These are phyloP conservation scores for Lodderomyces beijingensis DNA, from an alignment of 1,139 yeast genomes.

Conservation along the genomic window DNA sequence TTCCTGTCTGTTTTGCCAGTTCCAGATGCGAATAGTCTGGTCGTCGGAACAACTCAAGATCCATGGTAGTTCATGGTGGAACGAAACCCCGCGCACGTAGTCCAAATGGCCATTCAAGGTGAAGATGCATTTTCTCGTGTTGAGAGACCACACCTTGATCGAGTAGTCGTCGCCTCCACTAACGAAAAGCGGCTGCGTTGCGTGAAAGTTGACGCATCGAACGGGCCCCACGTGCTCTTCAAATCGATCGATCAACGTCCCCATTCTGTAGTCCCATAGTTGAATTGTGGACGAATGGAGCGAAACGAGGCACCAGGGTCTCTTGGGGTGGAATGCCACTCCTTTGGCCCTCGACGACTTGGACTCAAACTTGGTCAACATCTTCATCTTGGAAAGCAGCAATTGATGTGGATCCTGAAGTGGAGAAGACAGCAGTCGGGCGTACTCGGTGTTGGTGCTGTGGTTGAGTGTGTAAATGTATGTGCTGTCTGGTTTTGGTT, in stretches of 20 bases:
- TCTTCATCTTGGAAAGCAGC: slow-evolving; percentile 74
- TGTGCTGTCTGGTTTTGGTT: slow-evolving; percentile 1
- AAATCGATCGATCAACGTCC: slow-evolving; percentile 90
- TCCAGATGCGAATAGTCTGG: slow-evolving; percentile 98
- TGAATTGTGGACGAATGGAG: slow-evolving; percentile 93
- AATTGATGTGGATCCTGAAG: no score
- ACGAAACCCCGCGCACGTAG: slow-evolving; percentile 88
- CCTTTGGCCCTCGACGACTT: slow-evolving; percentile 98
- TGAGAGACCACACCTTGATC: slow-evolving; percentile 93
- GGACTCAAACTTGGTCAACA: slow-evolving; percentile 97
- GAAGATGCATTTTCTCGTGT: slow-evolving; percentile 85
- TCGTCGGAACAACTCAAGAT: slow-evolving; percentile 94
- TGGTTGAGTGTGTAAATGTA: slow-evolving; percentile 2
- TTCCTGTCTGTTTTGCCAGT: slow-evolving; percentile 98
- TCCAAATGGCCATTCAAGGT: slow-evolving; percentile 92
- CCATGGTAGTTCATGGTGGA: slow-evolving; percentile 98
- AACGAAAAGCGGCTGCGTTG: slow-evolving; percentile 94
- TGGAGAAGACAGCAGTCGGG: no score
- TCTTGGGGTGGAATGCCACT: slow-evolving; percentile 93
- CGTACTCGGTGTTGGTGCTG: slow-evolving; percentile 1
- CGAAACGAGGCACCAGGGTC: slow-evolving; percentile 97
- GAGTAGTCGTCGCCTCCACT: slow-evolving; percentile 98
- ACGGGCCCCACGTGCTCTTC: slow-evolving; percentile 99
- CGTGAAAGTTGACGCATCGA: slow-evolving; percentile 92
- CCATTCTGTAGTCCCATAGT: slow-evolving; percentile 99